These are phyloP conservation scores for Lepiota subincarnata DNA, from an alignment of 768 basidiomycete genomes.

Conservation along the genomic window DNA sequence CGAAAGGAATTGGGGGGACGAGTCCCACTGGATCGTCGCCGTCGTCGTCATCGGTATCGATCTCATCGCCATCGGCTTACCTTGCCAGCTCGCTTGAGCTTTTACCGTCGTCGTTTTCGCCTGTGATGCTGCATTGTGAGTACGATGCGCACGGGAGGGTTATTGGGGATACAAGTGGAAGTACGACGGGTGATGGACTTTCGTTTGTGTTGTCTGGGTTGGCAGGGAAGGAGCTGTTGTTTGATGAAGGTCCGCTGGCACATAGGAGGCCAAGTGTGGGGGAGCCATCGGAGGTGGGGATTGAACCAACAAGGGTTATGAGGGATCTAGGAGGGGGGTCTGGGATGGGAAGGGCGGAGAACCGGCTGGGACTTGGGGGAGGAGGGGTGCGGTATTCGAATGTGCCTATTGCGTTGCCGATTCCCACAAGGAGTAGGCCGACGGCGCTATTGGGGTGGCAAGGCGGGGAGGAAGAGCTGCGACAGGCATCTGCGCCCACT, in stretches of 20 bases:
- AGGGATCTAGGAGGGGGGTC: neutral
- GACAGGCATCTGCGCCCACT: neutral
- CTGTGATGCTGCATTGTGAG: neutral
- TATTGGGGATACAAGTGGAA: neutral
- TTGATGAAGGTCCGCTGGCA: too few relatives aligned
- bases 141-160: neutral
- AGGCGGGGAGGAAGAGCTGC: neutral
- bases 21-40: neutral
- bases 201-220: slow-evolving; percentile 1
- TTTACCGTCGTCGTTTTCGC: neutral
- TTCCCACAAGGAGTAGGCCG: slow-evolving; percentile 6
- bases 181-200: neutral
- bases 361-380: neutral
- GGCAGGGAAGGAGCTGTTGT: too few relatives aligned
- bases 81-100: neutral
- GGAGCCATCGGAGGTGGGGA: neutral
- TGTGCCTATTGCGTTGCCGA: slow-evolving; percentile 2
- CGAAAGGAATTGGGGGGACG: neutral
- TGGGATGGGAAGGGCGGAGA: neutral
- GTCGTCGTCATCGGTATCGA: neutral
- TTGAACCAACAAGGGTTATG: neutral
- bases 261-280: neutral
- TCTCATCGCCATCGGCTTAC: neutral
- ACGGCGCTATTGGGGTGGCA: slow-evolving; percentile 5
- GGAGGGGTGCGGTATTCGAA: neutral